Base-by-base conservation (phyloP, 2,329 filamentous ascomycete genomes). In the Aspergillus sp. region DNA sequence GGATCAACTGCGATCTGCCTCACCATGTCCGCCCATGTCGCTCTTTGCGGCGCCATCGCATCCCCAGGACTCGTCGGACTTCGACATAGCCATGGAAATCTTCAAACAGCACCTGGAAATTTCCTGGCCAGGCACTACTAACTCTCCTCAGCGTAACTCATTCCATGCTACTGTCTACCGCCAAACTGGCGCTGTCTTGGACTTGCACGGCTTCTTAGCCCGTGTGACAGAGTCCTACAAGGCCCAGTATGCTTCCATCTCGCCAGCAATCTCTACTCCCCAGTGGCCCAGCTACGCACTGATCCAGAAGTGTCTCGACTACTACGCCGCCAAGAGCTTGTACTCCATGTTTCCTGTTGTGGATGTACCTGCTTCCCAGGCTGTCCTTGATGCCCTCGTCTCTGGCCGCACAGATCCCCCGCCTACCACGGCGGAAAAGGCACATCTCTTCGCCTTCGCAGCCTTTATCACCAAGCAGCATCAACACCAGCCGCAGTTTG, bases 341-440 rank as follows among this genome's bases (percentile, higher is more conserved):
- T 71, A 71, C 47, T 66, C 66, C 2, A 57, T 70, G 13, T 71
- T 71, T 27, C 70, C 69, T 0, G 56, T 70, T 13, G 64, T 67
- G 11, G 67, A 70, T 15, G 52, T 57, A 1, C 59, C 63, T 5
- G 60, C 61, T 2, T n/a, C 69, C 27, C 54, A n/a, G 4, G 32
- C 27, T 2, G 27, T 69, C 5, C 56, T 71, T 6, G 48, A 68
- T 8, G 53, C 62, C 42, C 58, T 63, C 10, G 39, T 68, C 32
- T 54, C 60, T 5, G 56, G 57, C 27, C 56, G 36, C 2, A 25
- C 54, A 5, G 38, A 59, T 8, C 49, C 47, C n/a, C 60, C 58
- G 13, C 55, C 60, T 2, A 54, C 66, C 1, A 64, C 63, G 2
- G 38, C 32, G 3, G 38, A 41, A 30, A 55, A 60, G 6, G 70